Base-by-base conservation (phyloP, 2,329 filamentous ascomycete species). In the Aspergillus eucalypticola region DNA sequence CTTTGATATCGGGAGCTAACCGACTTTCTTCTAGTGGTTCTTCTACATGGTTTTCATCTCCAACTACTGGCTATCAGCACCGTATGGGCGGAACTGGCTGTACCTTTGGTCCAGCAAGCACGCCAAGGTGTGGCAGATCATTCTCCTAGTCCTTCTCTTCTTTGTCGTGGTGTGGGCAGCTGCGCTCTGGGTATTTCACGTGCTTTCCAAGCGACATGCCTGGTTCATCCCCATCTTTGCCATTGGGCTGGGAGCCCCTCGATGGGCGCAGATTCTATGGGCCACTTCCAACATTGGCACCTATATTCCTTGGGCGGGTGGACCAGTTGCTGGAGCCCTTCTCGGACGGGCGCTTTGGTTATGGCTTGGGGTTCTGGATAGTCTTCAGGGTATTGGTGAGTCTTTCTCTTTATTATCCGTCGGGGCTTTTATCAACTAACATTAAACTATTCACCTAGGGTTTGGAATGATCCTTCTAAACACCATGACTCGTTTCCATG, bases 181-280 rank as follows among this genome's bases (percentile, higher is more conserved):
- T 32, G 60, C 74, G 29, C 66, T 76, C 7, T 69, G 71, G 25
- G 68, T 85, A 59, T 83, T 88, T 64, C 81, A 79, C 10, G 71
- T 76, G 55, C 77, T 87, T 19, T 84, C 83, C 21, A 82, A 82
- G 62, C 79, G 80, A n/a, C 86, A 89, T 71, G 83, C 81, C 53
- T 89, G 87, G 87, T 83, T 88, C 64, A 75, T 89, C 2, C 86
- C 86, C 13, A 82, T 89, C 58, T 88, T 89, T 65, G 86, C 86
- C 49, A 84, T 88, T 61, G 86, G 86, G 10, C 81, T 89, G 13
- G 85, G 74, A 2, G 85, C 86, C 3, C 87, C 87, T 2, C 79
- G 86, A 61, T 89, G 86, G 86, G 82, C 82, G 10, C 87, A 89
- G 71, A 88, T 88, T 69, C 84, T 87, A 67, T 89, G 87, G 87